Conservation (phyloP, 129 eudicot species). For the Chrysanthemum seticuspe region DNA sequence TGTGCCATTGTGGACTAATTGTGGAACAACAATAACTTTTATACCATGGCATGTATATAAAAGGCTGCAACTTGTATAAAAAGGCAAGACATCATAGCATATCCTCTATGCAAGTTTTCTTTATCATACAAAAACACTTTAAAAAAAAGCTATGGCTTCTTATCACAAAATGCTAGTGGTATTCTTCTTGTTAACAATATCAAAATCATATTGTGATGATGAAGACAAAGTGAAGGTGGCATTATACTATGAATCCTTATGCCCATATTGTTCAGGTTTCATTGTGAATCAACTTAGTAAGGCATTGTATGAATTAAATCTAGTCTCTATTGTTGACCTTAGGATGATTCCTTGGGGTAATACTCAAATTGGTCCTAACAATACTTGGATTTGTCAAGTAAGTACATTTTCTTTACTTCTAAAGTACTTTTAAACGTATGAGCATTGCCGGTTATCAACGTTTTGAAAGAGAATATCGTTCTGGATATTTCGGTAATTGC, state of each 20-base stretch:
- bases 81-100: constrained; percentile 12
- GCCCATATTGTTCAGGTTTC: constrained; percentile 83
- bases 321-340: constrained; percentile 68
- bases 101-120: constrained; percentile 4
- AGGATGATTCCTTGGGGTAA: constrained; percentile 94
- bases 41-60: background rate
- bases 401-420: constrained; percentile 18
- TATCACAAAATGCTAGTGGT: constrained; percentile 24
- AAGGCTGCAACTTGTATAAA: constrained; percentile 26
- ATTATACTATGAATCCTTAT: constrained; percentile 78
- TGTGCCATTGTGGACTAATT: no score
- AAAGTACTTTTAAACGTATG: background rate
- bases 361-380: constrained; percentile 51
- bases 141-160: constrained; percentile 37
- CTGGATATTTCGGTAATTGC: no score
- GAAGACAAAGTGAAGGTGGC: constrained; percentile 56
- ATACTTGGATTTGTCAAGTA: constrained; percentile 79
- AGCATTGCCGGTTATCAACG: background rate
- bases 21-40: background rate
- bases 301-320: constrained; percentile 52
- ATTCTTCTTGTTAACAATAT: constrained; percentile 29
- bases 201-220: constrained; percentile 31
- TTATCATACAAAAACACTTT: background rate
- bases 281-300: constrained; percentile 68
- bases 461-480: background rate